Evolutionary conservation across 176 grass and related monocot genomes (phyloP), one percentile per base, ranked within the genome.

Genomic region (Oryza meyeriana): DNA sequence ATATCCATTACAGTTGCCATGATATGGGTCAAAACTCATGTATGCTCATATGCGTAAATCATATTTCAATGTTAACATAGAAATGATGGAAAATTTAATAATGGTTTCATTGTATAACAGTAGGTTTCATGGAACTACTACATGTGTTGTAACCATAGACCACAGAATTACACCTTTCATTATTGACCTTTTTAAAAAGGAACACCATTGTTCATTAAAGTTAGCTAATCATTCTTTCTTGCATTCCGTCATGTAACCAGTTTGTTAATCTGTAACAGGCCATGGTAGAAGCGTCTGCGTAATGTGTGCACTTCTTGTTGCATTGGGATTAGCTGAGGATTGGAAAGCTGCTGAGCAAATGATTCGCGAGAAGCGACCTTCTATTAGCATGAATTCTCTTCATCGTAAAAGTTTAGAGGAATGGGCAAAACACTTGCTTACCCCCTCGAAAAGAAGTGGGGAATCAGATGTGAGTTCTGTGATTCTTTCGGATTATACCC

Each of bases 291-390:
- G 96, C 59, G 85, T 99, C 20, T 99, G 91, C 12, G 85, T 99
- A 73, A 99, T 99, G 93, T 99, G 93, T 14, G 91, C 93, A 44
- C 83, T 98, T 86, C 84, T 99, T 45, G 96, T 99, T 3, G 89
- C 77, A 10, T 45, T 95, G 73, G 96, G 93, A 64, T 84, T 95
- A 57, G 91, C 93, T 50, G 89, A 89, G 62, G 93, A 93, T 82
- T 95, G 96, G 93, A 99, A 99, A 94, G 72, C 80, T 80, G 91
- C 96, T 74, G 93, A 95, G 61, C 85, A 94, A 84, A 91, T 95
- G 75, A 92, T 95, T 74, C 83, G 76, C 26, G 77, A 92, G 80
- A 99, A 95, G 78, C 83, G 93, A 48, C 87, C 91, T 77, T 95
- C 78, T 65, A 99, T 94, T 76, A 91, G 79, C 74, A 91, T 99